Evolutionary conservation across 169 alveolate species (phyloP).

Genomic region (Perkinsus olseni): DNA sequence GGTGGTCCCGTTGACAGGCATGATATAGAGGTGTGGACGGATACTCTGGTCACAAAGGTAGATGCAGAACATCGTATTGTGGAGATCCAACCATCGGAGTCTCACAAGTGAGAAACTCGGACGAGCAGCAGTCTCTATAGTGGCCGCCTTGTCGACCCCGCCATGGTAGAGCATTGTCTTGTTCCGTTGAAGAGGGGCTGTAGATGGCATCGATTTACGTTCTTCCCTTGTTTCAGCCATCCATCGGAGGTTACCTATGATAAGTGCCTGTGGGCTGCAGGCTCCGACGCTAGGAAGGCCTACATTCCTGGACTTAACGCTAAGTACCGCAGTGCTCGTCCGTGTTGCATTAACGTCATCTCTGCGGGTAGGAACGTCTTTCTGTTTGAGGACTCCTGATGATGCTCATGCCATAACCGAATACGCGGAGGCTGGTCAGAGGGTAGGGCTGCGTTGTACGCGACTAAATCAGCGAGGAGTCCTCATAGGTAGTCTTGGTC

Average conservation of each 20-base stretch:
- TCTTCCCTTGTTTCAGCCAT: not conserved
- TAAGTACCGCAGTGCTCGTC: not conserved
- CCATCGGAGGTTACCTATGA: not conserved
- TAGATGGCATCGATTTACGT: too few relatives aligned
- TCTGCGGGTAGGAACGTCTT: not conserved
- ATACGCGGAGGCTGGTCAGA: not conserved
- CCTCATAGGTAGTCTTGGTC: slow-evolving; percentile 14
- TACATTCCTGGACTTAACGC: not conserved
- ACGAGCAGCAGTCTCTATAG: too few relatives aligned
- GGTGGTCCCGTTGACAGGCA: not conserved
- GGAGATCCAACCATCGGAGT: not conserved
- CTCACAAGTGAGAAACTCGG: not conserved
- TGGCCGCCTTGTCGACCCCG: too few relatives aligned
- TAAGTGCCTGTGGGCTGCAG: not conserved
- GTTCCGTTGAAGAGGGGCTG: too few relatives aligned
- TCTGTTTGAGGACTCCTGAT: not conserved
- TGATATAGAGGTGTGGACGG: not conserved
- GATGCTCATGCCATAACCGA: not conserved
- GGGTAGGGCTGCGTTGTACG: not conserved
- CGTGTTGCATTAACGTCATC: not conserved
- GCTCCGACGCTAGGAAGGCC: not conserved
- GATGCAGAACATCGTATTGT: not conserved
- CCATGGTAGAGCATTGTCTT: too few relatives aligned
- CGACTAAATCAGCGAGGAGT: not conserved
- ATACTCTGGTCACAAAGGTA: not conserved